phyloP scores from a whole-genome alignment of 1,139 yeast genomes.

The Scheffersomyces insectosa region DNA sequence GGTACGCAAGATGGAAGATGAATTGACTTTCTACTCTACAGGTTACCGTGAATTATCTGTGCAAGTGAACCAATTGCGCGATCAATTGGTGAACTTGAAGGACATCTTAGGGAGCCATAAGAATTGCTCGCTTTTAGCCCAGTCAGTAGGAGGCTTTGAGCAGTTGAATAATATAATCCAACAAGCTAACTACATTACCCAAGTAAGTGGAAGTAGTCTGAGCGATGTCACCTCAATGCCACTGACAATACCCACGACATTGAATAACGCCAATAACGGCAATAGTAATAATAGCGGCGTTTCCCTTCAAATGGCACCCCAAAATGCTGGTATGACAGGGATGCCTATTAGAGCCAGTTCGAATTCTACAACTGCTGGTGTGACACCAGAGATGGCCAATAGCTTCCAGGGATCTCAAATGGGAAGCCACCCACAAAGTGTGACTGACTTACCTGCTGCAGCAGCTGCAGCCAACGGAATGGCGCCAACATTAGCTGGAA shows the following conservation, averaged over 20 bases:
- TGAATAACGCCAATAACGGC: slow-evolving; percentile 12
- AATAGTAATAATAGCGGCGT: neutral
- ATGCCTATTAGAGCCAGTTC: neutral
- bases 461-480: slow-evolving; percentile 17
- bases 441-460: slow-evolving; percentile 34
- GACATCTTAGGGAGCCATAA: slow-evolving; percentile 39
- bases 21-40: slow-evolving; percentile 62
- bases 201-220: slow-evolving; percentile 19
- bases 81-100: slow-evolving; percentile 56
- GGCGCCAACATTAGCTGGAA: slow-evolving; percentile 1
- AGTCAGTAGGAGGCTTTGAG: slow-evolving; percentile 41
- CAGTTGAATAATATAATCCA: slow-evolving; percentile 33
- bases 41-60: slow-evolving; percentile 70
- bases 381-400: neutral
- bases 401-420: slow-evolving; percentile 3
- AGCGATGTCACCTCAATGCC: slow-evolving; percentile 27
- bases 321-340: neutral
- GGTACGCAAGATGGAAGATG: slow-evolving; percentile 79
- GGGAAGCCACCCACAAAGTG: slow-evolving; percentile 10
- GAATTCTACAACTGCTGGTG: slow-evolving; percentile 1
- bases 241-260: slow-evolving; percentile 35
- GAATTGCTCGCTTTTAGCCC: slow-evolving; percentile 36
- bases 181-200: slow-evolving; percentile 32
- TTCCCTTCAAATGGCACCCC: slow-evolving; percentile 1
- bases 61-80: slow-evolving; percentile 58